Evolutionary conservation across 495 filamentous ascomycete genomes (phyloP).

Genomic region (Astrothelium subdiscretum): DNA sequence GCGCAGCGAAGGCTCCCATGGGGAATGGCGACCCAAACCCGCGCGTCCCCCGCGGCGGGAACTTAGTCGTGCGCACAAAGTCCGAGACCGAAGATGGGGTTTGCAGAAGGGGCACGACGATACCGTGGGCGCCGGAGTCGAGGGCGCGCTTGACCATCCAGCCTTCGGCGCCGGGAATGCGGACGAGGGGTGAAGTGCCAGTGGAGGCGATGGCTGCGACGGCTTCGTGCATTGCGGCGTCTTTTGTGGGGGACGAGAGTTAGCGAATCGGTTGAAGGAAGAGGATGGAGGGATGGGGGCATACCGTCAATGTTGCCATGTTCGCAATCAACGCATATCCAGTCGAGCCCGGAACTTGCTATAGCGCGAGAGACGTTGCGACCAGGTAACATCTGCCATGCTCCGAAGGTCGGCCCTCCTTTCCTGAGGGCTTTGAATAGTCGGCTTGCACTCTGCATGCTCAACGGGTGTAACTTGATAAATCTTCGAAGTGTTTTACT

Average conservation of each 20-base stretch:
- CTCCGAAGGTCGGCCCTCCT: constrained; percentile 49
- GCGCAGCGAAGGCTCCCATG: constrained; percentile 45
- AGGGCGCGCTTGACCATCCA: constrained; percentile 36
- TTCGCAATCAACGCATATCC: constrained; percentile 65
- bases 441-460: constrained; percentile 54
- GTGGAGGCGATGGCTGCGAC: constrained; percentile 43
- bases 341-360: constrained; percentile 49
- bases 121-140: constrained; percentile 31
- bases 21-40: constrained; percentile 34
- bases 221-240: constrained; percentile 73
- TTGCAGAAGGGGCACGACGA: constrained; percentile 31
- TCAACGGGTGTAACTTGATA: constrained; percentile 8
- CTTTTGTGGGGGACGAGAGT: constrained; percentile 20
- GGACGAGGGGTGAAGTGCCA: constrained; percentile 27
- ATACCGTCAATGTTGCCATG: constrained; percentile 70
- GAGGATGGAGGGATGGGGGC: constrained; percentile 1
- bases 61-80: constrained; percentile 29
- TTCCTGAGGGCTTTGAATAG: constrained; percentile 48
- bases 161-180: constrained; percentile 29
- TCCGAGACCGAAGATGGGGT: constrained; percentile 25
- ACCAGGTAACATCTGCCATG: constrained; percentile 57
- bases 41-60: constrained; percentile 26
- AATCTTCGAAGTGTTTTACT: background rate
- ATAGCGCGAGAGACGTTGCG: constrained; percentile 58
- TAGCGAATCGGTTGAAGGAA: background rate